These are phyloP conservation scores for Penicillium desertorum DNA, from an alignment of 495 filamentous ascomycete genomes.

Conservation along the genomic window DNA sequence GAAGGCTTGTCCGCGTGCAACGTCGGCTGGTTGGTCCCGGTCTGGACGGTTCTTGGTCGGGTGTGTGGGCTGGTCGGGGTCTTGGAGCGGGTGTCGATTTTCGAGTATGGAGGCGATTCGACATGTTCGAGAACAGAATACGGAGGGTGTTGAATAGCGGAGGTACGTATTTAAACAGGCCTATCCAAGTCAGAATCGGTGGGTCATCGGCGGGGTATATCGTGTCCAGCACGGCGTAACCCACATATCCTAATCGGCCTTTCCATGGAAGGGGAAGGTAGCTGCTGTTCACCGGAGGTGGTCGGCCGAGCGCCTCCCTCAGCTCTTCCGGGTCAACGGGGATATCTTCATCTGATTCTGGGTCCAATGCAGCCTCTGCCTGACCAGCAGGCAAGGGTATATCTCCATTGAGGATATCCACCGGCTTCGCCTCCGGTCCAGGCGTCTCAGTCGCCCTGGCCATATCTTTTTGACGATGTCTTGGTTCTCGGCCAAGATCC, in stretches of 20 bases:
- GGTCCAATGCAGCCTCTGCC: constrained; percentile 36
- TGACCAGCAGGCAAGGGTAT: constrained; percentile 13
- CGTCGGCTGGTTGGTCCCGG: constrained; percentile 60
- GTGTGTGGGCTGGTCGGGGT: constrained; percentile 75
- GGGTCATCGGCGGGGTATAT: not conserved
- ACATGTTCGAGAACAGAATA: constrained; percentile 90
- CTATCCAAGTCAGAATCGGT: constrained; percentile 40
- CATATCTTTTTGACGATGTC: constrained; percentile 1
- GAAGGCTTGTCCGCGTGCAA: constrained; percentile 63
- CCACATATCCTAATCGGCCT: constrained; percentile 85
- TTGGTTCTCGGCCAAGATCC: not conserved
- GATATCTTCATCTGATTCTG: constrained; percentile 50
- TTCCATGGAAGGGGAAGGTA: constrained; percentile 92
- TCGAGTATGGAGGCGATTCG: constrained; percentile 89
- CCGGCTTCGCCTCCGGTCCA: constrained; percentile 17
- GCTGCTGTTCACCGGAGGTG: constrained; percentile 79
- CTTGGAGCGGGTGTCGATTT: constrained; percentile 74
- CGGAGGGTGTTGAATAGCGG: constrained; percentile 75
- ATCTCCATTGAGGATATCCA: constrained; percentile 25
- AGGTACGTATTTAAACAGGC: constrained; percentile 94
- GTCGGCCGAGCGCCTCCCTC: constrained; percentile 53
- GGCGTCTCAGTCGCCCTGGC: constrained; percentile 11
- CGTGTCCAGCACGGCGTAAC: constrained; percentile 24
- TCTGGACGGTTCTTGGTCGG: constrained; percentile 80
- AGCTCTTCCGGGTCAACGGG: constrained; percentile 45